These are phyloP conservation scores for Tolypocladium nubicola DNA, from an alignment of 2,329 filamentous ascomycete genomes.

Conservation along the genomic window DNA sequence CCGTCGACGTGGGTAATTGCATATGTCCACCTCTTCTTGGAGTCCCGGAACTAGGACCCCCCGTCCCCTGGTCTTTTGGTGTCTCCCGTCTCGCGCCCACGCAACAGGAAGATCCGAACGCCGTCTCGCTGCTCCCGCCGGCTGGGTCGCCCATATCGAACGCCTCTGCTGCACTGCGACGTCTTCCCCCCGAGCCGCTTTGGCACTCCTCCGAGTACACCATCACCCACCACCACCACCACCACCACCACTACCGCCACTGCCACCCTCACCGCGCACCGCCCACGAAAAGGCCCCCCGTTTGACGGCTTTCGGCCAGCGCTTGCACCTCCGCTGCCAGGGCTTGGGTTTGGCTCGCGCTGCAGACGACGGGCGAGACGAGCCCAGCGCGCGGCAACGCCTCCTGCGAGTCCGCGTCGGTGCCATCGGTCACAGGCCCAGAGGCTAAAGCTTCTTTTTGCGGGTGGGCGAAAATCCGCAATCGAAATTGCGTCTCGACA, in stretches of 20 bases:
- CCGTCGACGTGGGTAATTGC: background rate
- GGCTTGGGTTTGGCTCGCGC: conserved; percentile 2
- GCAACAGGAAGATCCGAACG: conserved; percentile 9
- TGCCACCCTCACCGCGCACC: background rate
- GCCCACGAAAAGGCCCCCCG: background rate
- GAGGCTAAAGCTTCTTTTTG: background rate
- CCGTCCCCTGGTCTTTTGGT: conserved; percentile 1
- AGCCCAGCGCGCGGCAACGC: conserved; percentile 1
- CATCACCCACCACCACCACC: background rate
- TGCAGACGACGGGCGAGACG: background rate
- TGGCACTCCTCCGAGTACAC: background rate
- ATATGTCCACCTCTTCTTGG: conserved; percentile 3
- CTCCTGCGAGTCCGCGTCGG: background rate
- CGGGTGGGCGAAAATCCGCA: conserved; percentile 1
- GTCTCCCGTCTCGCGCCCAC: conserved; percentile 3
- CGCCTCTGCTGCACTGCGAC: conserved; percentile 10
- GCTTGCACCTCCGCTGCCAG: conserved; percentile 1
- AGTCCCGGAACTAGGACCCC: background rate
- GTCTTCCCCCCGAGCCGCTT: conserved; percentile 1
- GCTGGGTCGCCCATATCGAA: conserved; percentile 7
- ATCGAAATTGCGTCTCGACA: conserved; percentile 11
- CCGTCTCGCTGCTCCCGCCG: conserved; percentile 9
- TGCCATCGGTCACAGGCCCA: background rate
- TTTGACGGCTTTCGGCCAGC: background rate
- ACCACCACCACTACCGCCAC: background rate